Evolutionary conservation across 2,329 filamentous ascomycete species (phyloP), one percentile per base, ranked within the genome.

Genomic region (Coniochaeta sp.): DNA sequence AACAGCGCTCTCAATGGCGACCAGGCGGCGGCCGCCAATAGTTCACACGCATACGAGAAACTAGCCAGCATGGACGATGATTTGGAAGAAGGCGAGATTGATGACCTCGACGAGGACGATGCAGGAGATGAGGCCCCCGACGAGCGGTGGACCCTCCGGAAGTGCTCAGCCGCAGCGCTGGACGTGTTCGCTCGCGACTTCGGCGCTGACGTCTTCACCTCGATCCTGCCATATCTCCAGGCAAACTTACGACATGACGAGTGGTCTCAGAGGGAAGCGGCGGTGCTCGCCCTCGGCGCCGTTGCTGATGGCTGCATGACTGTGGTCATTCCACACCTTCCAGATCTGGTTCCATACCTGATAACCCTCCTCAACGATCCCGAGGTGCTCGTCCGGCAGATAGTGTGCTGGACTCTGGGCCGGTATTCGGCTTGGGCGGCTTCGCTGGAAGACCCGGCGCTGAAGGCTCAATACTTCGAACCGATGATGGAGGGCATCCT

Each of bases 401-500:
- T 99, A 65, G 98, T 93, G 26, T 99, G 95, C 75, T 99, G 95
- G 95, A 96, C 95, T 6, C 83, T 99, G 24, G 93, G 93, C 19
- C 85, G 95, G 54, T 99, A 97, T 74, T 96, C 95, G 5, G 81
- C 87, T 52, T 99, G 95, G 95, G 93, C 93, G 10, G 89, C 92
- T 4, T 85, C 87, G 63, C 82, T 97, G 24, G 77, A 83, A 26
- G 85, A 89, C 57, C 81, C 81, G 17, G 76, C 78, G 19, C 84
- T 92, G 64, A 89, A 88, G 69, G 83, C 88, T 58, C 83, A 86
- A 60, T 97, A 86, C 74, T 99, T 99, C 68, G 89, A 95, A 68
- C 93, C 93, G 0, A 90, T 98, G 83, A 96, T 99, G 92, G 93
- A 96, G 64, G 95, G 93, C 6, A 93, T 99, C 56, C 78, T 99